Conservation (phyloP, 1,284 basidiomycete species). For the Rhodotorula sp. region DNA sequence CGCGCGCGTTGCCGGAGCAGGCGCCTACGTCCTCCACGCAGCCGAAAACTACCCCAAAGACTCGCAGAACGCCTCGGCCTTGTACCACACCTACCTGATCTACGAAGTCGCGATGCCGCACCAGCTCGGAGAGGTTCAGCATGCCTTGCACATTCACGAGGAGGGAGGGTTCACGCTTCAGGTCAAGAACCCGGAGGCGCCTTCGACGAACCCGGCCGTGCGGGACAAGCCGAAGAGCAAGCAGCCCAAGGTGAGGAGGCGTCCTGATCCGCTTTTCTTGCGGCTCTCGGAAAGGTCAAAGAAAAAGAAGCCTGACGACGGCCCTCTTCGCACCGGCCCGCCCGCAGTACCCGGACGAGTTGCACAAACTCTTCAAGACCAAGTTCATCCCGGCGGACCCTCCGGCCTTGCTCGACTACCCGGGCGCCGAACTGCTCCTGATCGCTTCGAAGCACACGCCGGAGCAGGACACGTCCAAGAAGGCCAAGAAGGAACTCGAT, state of each 20-base stretch:
- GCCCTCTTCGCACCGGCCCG: too few relatives aligned
- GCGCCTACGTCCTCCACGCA: slow-evolving; percentile 62
- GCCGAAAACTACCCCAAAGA: slow-evolving; percentile 50
- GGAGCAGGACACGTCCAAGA: slow-evolving; percentile 57
- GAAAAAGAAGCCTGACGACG: too few relatives aligned
- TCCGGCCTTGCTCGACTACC: slow-evolving; percentile 59
- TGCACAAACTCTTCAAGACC: slow-evolving; percentile 40
- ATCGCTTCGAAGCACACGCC: slow-evolving; percentile 58
- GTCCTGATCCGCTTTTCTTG: too few relatives aligned
- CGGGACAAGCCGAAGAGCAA: slow-evolving; percentile 23
- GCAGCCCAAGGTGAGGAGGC: slow-evolving; percentile 22
- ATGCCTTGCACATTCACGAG: slow-evolving; percentile 27
- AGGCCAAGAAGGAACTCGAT: slow-evolving; percentile 56
- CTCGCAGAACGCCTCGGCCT: slow-evolving; percentile 28
- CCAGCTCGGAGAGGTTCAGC: slow-evolving; percentile 42
- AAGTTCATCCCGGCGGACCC: slow-evolving; percentile 61
- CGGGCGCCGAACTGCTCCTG: slow-evolving; percentile 61
- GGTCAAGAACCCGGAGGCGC: slow-evolving; percentile 60
- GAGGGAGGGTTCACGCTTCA: slow-evolving; percentile 29
- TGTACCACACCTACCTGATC: slow-evolving; percentile 57
- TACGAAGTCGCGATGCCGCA: slow-evolving; percentile 61
- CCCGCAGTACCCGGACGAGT: slow-evolving; percentile 34
- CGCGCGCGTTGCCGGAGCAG: slow-evolving; percentile 61
- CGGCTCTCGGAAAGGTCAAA: too few relatives aligned
- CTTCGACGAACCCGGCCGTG: slow-evolving; percentile 45